Evolutionary conservation across 2,329 filamentous ascomycete genomes (phyloP), one percentile per base, ranked within the genome.

Genomic region (Exophiala lecanii-corni): DNA sequence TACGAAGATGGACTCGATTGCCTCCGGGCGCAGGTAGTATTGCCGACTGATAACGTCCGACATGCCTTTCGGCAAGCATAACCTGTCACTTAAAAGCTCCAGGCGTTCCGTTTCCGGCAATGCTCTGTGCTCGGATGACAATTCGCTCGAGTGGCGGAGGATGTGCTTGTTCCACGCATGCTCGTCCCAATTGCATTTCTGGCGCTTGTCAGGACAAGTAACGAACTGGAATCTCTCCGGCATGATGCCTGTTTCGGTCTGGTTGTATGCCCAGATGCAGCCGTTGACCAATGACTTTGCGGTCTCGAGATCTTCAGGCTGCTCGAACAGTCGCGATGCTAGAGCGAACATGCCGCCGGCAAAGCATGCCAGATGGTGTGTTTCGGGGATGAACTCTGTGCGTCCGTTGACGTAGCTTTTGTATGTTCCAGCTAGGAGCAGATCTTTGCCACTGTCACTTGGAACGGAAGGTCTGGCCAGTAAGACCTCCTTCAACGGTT

Each of bases 381-480:
- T 41, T 30, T 52, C 32, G 7, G 49, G 57, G 12, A 67, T 62
- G n/a, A 71, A 58, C 5, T 44, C 36, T 7, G 47, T 38, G 10
- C 50, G 49, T 2, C 53, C 47, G 1, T 50, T 76, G 47, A 89
- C 76, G 69, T 26, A 78, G 5, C 39, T 76, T 1, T 65, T 63
- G 12, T 62, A 4, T 2, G 25, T 67, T 7, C 74, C 75, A 1
- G 75, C 69, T 38, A 78, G 64, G 7, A 74, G 60, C 3, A 79
- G 60, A 4, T 67, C 62, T 2, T 60, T 53, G 47, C 71, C 64
- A 28, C 65, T 53, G 47, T 71, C 64, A 28, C 65, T 60, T 5
- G 62, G 69, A 32, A 70, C 76, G 79, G 91, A 84, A 1, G 88
- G 88, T 4, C 82, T 77, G 64, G 79, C 94, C 42, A 94, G 76